phyloP scores from a whole-genome alignment of 257 asterid genomes.

The Rauvolfia tetraphylla region DNA sequence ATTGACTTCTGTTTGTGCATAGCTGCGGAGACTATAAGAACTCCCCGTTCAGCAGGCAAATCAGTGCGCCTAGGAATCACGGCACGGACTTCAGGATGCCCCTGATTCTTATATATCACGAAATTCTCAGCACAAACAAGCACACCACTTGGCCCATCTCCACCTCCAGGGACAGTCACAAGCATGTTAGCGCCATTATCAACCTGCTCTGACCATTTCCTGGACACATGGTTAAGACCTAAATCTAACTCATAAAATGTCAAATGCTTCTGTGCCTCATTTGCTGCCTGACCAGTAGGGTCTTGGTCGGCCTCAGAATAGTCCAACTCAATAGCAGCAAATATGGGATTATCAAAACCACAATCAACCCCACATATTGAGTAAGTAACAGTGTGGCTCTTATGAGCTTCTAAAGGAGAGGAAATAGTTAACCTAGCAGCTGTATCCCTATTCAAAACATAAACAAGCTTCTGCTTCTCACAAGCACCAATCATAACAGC shows the following conservation, averaged over 20 bases:
- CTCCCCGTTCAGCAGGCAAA: conserved; percentile 97
- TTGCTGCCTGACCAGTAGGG: conserved; percentile 91
- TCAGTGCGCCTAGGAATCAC: conserved; percentile 94
- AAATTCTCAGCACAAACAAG: conserved; percentile 98
- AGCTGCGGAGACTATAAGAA: conserved; percentile 90
- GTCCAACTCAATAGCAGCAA: conserved; percentile 96
- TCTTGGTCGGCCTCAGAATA: conserved; percentile 97
- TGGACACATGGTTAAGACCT: conserved; percentile 95
- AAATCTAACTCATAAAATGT: conserved; percentile 93
- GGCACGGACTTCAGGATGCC: conserved; percentile 89
- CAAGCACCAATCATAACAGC: conserved; percentile 98
- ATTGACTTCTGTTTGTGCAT: conserved; percentile 91
- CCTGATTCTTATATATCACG: conserved; percentile 93
- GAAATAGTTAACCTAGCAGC: conserved; percentile 95
- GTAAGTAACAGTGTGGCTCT: conserved; percentile 80
- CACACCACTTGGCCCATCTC: conserved; percentile 99
- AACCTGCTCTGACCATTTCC: conserved; percentile 97
- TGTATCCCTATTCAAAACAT: conserved; percentile 94
- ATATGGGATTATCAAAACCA: conserved; percentile 95
- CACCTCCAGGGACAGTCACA: conserved; percentile 99
- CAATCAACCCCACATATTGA: conserved; percentile 92
- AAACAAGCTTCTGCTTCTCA: conserved; percentile 97
- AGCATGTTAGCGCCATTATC: conserved; percentile 97
- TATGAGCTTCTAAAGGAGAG: conserved; percentile 94
- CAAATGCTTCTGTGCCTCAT: conserved; percentile 83